These are phyloP conservation scores for Dichomitus squalens DNA, from an alignment of 1,284 basidiomycete species.

Conservation along the genomic window DNA sequence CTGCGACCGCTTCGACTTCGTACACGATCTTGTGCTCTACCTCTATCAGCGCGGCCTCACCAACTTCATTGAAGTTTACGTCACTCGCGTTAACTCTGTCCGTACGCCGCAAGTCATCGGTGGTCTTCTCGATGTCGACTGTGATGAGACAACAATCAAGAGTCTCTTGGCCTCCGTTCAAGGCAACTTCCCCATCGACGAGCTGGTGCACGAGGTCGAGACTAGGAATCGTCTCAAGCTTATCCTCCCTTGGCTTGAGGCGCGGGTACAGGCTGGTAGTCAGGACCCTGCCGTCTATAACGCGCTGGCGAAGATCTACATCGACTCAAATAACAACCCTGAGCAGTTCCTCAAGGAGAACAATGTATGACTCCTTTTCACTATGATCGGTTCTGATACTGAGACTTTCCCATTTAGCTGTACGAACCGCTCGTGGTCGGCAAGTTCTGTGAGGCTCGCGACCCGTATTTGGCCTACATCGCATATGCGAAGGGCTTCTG, in stretches of 20 bases:
- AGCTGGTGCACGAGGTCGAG: conserved; percentile 97
- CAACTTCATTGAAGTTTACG: conserved; percentile 99
- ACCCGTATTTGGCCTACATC: conserved; percentile 98
- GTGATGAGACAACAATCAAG: conserved; percentile 97
- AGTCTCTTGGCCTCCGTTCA: conserved; percentile 91
- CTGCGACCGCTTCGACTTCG: conserved; percentile 99
- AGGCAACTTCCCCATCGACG: conserved; percentile 97
- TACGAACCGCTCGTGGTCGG: conserved; percentile 97
- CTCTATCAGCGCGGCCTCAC: conserved; percentile 97
- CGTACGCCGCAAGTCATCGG: conserved; percentile 99
- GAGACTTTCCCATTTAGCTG: conserved; percentile 51
- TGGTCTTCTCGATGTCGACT: conserved; percentile 97
- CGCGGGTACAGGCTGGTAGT: conserved; percentile 88
- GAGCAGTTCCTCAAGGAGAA: conserved; percentile 99
- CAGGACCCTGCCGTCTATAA: conserved; percentile 96
- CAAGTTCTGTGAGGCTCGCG: conserved; percentile 99
- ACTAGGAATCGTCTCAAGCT: conserved; percentile 95
- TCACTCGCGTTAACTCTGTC: conserved; percentile 96
- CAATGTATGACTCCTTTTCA: conserved; percentile 61
- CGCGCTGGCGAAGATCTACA: conserved; percentile 97
- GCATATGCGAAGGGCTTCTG: conserved; percentile 99
- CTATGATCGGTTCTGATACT: conserved; percentile 3
- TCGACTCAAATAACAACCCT: conserved; percentile 98
- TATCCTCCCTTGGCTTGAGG: conserved; percentile 96
- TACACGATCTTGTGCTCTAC: conserved; percentile 98